Percentiles rank a stretch among this genome's conserved stretches.
These are phyloP conservation scores for Fusarium brachygibbosum DNA, from an alignment of 2,329 filamentous ascomycete genomes.

Conservation along the genomic window DNA sequence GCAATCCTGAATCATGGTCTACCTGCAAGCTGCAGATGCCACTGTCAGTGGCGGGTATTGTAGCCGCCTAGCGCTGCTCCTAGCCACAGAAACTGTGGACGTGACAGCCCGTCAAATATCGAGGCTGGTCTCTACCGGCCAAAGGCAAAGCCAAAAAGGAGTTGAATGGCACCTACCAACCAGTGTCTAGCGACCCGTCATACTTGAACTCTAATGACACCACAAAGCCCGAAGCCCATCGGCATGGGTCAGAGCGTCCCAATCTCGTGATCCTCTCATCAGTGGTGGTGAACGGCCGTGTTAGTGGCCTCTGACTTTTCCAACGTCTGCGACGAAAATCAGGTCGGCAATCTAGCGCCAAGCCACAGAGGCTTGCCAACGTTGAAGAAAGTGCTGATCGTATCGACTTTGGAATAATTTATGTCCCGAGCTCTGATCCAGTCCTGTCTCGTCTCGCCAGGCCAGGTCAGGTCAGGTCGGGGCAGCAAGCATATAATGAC, in stretches of 20 bases:
- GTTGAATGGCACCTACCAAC: constrained; percentile 35
- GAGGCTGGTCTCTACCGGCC: constrained; percentile 32
- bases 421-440: constrained; percentile 23
- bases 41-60: constrained; percentile 48
- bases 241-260: constrained; percentile 47
- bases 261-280: constrained; percentile 47
- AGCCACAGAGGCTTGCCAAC: constrained; percentile 39
- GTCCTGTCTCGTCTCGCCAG: constrained; percentile 9
- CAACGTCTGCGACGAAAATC: constrained; percentile 39
- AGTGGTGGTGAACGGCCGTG: constrained; percentile 27
- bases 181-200: constrained; percentile 38
- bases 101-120: constrained; percentile 48
- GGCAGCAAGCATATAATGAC: constrained; percentile 23
- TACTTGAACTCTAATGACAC: constrained; percentile 46
- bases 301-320: constrained; percentile 47
- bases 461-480: constrained; percentile 1
- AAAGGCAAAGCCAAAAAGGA: constrained; percentile 36
- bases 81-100: constrained; percentile 45
- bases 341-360: constrained; percentile 33
- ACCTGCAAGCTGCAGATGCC: constrained; percentile 43
- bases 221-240: constrained; percentile 46
- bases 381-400: constrained; percentile 35
- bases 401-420: constrained; percentile 24
- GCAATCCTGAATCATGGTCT: constrained; percentile 45
- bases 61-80: constrained; percentile 48